Percentiles rank a stretch among this genome's conserved stretches.
These are phyloP conservation scores for Psidium guajava DNA, from an alignment of 345 rosid genomes.

Conservation along the genomic window DNA sequence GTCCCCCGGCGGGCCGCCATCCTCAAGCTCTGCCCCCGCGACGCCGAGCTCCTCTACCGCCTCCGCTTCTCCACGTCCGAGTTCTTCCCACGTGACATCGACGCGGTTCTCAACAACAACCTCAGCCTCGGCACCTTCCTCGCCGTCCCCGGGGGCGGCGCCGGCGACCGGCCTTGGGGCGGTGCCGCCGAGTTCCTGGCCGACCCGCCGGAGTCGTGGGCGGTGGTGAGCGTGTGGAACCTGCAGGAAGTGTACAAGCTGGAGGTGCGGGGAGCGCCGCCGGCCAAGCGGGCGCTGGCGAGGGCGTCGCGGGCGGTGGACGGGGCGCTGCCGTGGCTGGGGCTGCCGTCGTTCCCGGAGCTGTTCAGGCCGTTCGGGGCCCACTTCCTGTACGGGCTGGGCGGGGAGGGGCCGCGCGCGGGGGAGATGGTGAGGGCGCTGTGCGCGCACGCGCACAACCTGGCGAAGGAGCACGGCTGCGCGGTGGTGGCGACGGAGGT, in stretches of 20 bases:
- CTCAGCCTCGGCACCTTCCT: constrained; percentile 71
- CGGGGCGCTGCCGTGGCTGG: constrained; percentile 59
- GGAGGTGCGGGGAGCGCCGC: constrained; percentile 69
- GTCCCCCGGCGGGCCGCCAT: constrained; percentile 38
- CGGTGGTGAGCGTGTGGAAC: constrained; percentile 81
- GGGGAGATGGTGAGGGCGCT: constrained; percentile 50
- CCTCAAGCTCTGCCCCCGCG: constrained; percentile 32
- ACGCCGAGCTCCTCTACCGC: constrained; percentile 70
- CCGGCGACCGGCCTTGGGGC: constrained; percentile 26
- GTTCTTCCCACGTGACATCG: constrained; percentile 92
- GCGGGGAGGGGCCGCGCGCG: constrained; percentile 81
- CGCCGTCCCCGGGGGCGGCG: constrained; percentile 52
- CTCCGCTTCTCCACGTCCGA: constrained; percentile 72
- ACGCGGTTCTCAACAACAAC: constrained; percentile 64
- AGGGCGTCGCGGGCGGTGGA: constrained; percentile 59
- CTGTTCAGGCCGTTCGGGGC: constrained; percentile 71
- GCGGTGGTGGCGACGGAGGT: constrained; percentile 81
- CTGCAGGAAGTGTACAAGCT: constrained; percentile 62
- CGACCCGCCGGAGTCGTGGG: constrained; percentile 86
- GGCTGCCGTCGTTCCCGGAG: constrained; percentile 78
- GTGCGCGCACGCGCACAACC: constrained; percentile 74
- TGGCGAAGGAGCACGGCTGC: constrained; percentile 61
- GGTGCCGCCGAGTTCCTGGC: constrained; percentile 52
- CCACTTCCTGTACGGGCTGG: constrained; percentile 82
- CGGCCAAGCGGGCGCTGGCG: constrained; percentile 39